These are phyloP conservation scores for Podospora fimiseda DNA, from an alignment of 495 filamentous ascomycete species.

Conservation along the genomic window DNA sequence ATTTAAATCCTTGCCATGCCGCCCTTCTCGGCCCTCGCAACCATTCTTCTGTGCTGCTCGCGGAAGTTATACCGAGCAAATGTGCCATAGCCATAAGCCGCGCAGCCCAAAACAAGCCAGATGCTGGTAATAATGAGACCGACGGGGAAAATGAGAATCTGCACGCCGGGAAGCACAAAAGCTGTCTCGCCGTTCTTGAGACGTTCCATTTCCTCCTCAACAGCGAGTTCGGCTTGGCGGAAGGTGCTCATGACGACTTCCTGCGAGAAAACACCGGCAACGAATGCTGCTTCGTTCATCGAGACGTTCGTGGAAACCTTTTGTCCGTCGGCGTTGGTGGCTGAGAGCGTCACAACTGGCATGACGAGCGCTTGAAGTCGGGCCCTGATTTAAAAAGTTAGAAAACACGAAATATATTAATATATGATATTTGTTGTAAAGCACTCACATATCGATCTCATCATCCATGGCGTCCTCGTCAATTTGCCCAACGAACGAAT, in stretches of 20 bases:
- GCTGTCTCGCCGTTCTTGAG: constrained; percentile 38
- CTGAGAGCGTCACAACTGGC: constrained; percentile 56
- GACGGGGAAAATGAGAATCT: constrained; percentile 60
- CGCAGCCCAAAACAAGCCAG: constrained; percentile 52
- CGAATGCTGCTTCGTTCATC: constrained; percentile 59
- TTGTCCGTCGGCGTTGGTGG: constrained; percentile 35
- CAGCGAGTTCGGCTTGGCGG: constrained; percentile 33
- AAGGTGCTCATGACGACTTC: constrained; percentile 39
- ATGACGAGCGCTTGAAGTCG: constrained; percentile 55
- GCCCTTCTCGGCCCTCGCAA: constrained; percentile 37
- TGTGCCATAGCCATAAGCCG: constrained; percentile 55
- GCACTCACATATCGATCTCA: constrained; percentile 36
- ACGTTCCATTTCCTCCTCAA: constrained; percentile 25
- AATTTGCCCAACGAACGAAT: constrained; percentile 49
- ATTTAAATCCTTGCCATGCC: constrained; percentile 30
- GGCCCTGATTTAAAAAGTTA: too few species aligned
- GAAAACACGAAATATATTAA: too few species aligned
- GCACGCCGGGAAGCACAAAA: constrained; percentile 61
- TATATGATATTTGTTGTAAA: too few species aligned
- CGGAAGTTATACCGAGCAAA: constrained; percentile 57
- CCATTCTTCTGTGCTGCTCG: constrained; percentile 51
- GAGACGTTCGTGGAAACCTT: constrained; percentile 55
- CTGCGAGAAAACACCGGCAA: constrained; percentile 59
- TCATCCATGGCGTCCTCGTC: constrained; percentile 36
- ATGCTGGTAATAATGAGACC: constrained; percentile 58